Percentiles rank a stretch among this genome's conserved stretches.
These are phyloP conservation scores for Botryobasidium botryosum DNA, from an alignment of 768 basidiomycete genomes.

Conservation along the genomic window DNA sequence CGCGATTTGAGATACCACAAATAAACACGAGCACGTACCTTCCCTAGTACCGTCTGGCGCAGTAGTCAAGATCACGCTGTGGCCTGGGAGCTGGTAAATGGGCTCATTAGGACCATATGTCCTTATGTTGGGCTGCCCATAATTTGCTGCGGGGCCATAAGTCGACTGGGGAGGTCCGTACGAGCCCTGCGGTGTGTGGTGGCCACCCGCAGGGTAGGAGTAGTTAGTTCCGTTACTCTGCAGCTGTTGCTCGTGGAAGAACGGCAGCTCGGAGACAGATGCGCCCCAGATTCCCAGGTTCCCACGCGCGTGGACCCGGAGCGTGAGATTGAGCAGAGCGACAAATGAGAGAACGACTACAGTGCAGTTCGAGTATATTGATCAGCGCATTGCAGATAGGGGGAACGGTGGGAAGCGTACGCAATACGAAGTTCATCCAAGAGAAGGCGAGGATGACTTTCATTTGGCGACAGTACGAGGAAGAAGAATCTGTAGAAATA, in stretches of 20 bases:
- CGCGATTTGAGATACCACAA: no score
- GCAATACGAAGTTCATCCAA: conserved; percentile 9
- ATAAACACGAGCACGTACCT: no score
- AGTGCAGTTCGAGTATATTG: neutral
- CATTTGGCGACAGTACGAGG: conserved; percentile 7
- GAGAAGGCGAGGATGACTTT: conserved; percentile 11
- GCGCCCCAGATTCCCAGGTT: conserved; percentile 4
- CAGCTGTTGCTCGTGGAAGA: conserved; percentile 10
- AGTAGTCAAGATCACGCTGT: conserved; percentile 2
- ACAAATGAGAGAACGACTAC: conserved; percentile 7
- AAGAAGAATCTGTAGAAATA: neutral
- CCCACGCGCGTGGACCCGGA: conserved; percentile 6
- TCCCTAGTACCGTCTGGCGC: conserved; percentile 2
- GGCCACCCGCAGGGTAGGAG: neutral
- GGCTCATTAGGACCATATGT: neutral
- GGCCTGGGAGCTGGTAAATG: conserved; percentile 2
- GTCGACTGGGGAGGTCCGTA: neutral
- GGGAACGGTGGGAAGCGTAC: conserved; percentile 1
- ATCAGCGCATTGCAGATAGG: neutral
- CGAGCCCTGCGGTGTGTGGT: neutral
- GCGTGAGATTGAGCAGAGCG: conserved; percentile 5
- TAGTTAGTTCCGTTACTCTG: neutral
- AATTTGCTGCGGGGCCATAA: no score
- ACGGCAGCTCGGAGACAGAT: conserved; percentile 9
- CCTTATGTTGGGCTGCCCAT: neutral